Base-by-base conservation (phyloP, 2,329 filamentous ascomycete species). In the Penicillium freii region DNA sequence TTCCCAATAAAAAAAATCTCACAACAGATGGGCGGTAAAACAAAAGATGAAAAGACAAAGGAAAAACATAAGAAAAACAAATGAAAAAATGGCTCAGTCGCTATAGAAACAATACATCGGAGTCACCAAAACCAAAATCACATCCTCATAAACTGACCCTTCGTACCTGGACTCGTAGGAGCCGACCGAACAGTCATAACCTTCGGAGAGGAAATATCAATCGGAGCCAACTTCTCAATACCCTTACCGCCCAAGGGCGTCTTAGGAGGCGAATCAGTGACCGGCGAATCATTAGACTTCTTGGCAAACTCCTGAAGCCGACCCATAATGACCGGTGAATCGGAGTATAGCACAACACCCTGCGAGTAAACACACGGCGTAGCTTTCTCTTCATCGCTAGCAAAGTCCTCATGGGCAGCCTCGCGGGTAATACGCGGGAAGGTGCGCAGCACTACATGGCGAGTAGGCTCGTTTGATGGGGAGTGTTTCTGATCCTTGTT, bases 401-500 rank as follows among this genome's bases (percentile, higher is more conserved):
- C 74, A 66, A 81, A 79, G 54, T 77, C 74, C 54, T 76, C 74
- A 56, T 82, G 80, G 15, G 78, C 78, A 15, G 78, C 72, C 65
- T 84, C 81, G n/a, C 81, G 78, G 46, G 75, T 73, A 42, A 84
- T 80, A 48, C 80, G 77, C 2, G 82, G 82, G 69, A 83, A 81
- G 4, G 81, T 73, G 25, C 80, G 76, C 10, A 84, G 69, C 23
- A 84, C 69, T 9, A 82, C 73, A 63, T 77, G 75, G 11, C 77
- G 75, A 21, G 68, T 72, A 40, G 58, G 66, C 15, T 68, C 69
- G 8, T 42, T 53, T 36, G 62, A 60, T 8, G 56, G 36, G 15
- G 55, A 56, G 9, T 54, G 9, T 23, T 50, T 58, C 8, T 57
- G 60, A 45, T 66, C 62, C 48, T 67, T 65, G 23, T 62, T 29